Evolutionary conservation across 1,284 basidiomycete species (phyloP).

Genomic region (Cryptococcus sp.): DNA sequence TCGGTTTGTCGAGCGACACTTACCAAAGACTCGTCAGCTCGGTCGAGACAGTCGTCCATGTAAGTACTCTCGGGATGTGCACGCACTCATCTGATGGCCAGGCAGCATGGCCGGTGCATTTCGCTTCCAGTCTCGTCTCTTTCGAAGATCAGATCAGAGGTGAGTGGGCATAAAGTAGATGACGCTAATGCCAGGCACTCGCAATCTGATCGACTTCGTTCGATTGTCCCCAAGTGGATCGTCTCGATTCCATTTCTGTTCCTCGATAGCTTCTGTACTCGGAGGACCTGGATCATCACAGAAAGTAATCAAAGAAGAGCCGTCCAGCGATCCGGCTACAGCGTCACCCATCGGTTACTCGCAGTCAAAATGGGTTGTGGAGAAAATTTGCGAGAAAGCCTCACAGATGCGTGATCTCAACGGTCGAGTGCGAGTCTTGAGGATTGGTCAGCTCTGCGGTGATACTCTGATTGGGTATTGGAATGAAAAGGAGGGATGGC

Average conservation of each 20-base stretch:
- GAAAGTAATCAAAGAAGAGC: conserved; percentile 21
- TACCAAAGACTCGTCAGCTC: conserved; percentile 11
- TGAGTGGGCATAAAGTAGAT: conserved; percentile 1
- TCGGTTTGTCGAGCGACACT: conserved; percentile 14
- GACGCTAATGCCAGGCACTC: conserved; percentile 15
- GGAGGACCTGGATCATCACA: neutral
- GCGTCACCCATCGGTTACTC: conserved; percentile 47
- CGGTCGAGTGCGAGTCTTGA: conserved; percentile 19
- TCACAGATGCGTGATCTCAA: conserved; percentile 4
- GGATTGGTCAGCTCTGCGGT: conserved; percentile 46
- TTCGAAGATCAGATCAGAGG: conserved; percentile 34
- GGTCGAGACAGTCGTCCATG: conserved; percentile 23
- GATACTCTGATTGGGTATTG: conserved; percentile 42
- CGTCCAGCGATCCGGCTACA: conserved; percentile 33
- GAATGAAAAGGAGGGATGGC: conserved; percentile 50
- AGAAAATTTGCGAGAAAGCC: conserved; percentile 40
- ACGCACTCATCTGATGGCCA: conserved; percentile 2
- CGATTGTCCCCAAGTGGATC: conserved; percentile 1
- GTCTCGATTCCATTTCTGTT: conserved; percentile 25
- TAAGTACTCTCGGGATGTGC: conserved; percentile 10
- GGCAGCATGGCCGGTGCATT: conserved; percentile 45
- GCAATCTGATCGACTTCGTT: conserved; percentile 23
- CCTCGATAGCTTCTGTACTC: conserved; percentile 35
- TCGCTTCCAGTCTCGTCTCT: conserved; percentile 31
- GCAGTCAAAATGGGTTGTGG: conserved; percentile 50